Base-by-base conservation (phyloP, 768 basidiomycete genomes). In the Lyophyllum semitale region DNA sequence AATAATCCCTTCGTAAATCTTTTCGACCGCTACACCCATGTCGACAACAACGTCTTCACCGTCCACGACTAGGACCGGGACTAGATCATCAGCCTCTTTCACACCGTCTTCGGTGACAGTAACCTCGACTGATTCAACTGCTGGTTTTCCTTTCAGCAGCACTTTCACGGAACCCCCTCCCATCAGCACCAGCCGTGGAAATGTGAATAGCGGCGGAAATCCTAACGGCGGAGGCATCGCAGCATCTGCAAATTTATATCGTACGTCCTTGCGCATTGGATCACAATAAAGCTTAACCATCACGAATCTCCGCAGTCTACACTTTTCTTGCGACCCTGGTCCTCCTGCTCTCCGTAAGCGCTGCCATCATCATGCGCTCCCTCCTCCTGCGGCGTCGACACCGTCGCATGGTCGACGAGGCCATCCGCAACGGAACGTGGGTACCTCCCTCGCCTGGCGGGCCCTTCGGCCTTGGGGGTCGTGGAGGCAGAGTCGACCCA, bases 391-490 rank as follows among this genome's bases (percentile, higher is more conserved):
- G 88, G 2, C 71, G 85, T 13, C 79, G 88, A 3, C 83, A 85
- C 53, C 78, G 82, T 17, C 77, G 75, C 6, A 65, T 84, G 62
- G 72, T 87, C 29, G 84, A 82, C 49, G 84, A 87, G 56, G 85
- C 84, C 17, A 87, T 87, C 58, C 73, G 79, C 22, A 82, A 84
- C 54, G 86, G 86, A 8, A 84, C 84, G 7, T 87, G 83, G 79
- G 57, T 81, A 9, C 78, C 81, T 1, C 75, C 76, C 0, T 59
- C 73, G 0, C 70, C 67, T 2, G 55, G 53, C 11, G 48, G 60
- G 0, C 25, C 43, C 3, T 63, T 59, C 35, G 45, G 41, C 5
- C 46, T 61, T 6, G 56, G 52, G 3, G 59, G 54, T 30, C 48
- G 66, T n/a, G 43, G 41, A 5, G 50, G 61, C 27, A 62, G 66